Evolutionary conservation across 768 basidiomycete species (phyloP), one percentile per base, ranked within the genome.

Genomic region (Calocera cornea): DNA sequence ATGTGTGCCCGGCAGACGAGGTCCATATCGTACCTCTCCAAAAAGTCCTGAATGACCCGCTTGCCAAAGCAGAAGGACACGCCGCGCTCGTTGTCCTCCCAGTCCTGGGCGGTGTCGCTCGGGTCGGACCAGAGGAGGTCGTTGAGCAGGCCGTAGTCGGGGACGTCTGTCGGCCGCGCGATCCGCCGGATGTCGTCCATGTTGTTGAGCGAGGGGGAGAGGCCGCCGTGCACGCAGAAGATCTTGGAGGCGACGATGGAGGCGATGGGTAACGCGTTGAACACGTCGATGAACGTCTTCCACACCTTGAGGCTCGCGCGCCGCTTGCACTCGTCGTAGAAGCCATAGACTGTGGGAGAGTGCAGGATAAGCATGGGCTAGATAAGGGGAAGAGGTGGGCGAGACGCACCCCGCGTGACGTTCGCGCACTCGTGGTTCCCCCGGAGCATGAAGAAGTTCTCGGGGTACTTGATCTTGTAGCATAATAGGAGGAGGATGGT

Each of bases 401-500:
- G 16, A 34, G 27, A 77, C 89, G 70, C 70, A 94, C 95, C 95
- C 87, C 97, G 83, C 66, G 97, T 99, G 66, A 99, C 97, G 74
- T 98, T 98, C 60, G 97, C 97, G 75, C 95, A 97, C 80, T 99
- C 97, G 77, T 99, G 97, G 77, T 99, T 99, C 47, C 97, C 97
- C 74, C 97, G 84, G 65, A 99, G 79, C 41, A 99, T 83, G 82
- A 98, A 98, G 80, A 99, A 98, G 80, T 98, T 98, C 80, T 99
- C 97, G 8, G 97, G 97, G 78, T 95, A 99, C 78, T 98, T 98
- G 81, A 99, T 92, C 83, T 99, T 99, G 86, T 97, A 98, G 78
- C 97, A 98, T 44, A 98, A 81, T 41, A 99, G 82, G 64, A 99
- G 85, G 29, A 98, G 85, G 75, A 99, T 98, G 17, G 97, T 98